Conservation (phyloP, 2,329 filamentous ascomycete genomes). For the Microdochium trichocladiopsis region DNA sequence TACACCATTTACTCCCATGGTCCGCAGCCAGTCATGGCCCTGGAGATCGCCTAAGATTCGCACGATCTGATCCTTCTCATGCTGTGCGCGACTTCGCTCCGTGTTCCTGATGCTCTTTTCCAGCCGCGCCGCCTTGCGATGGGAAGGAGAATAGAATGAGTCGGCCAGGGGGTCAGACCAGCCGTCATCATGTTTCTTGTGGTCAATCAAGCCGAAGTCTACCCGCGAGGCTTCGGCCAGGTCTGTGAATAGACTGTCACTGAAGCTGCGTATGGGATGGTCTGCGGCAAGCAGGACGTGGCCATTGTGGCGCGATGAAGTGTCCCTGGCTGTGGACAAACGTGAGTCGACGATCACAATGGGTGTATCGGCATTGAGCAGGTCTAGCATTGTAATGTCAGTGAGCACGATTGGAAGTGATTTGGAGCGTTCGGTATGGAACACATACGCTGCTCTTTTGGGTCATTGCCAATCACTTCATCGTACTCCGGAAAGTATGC, state of each 20-base stretch:
- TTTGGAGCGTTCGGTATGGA: background rate
- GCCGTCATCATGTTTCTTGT: slow-evolving; percentile 28
- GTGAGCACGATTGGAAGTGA: slow-evolving; percentile 2
- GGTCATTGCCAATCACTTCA: slow-evolving; percentile 81
- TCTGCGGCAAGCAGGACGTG: slow-evolving; percentile 29
- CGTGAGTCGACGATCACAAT: slow-evolving; percentile 61
- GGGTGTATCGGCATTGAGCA: slow-evolving; percentile 64
- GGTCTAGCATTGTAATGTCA: slow-evolving; percentile 33
- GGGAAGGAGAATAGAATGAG: slow-evolving; percentile 42
- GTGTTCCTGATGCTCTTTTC: slow-evolving; percentile 58
- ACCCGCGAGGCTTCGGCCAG: slow-evolving; percentile 49
- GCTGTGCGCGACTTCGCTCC: slow-evolving; percentile 57
- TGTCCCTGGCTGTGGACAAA: slow-evolving; percentile 16
- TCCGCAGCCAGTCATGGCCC: slow-evolving; percentile 85
- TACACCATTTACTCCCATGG: slow-evolving; percentile 81
- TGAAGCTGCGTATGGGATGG: slow-evolving; percentile 42
- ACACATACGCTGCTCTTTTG: slow-evolving; percentile 68
- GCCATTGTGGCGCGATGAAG: slow-evolving; percentile 15
- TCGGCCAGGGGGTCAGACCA: slow-evolving; percentile 47
- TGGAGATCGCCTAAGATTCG: slow-evolving; percentile 72
- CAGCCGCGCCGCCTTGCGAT: slow-evolving; percentile 51
- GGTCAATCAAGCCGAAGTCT: slow-evolving; percentile 46
- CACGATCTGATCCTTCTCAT: slow-evolving; percentile 59
- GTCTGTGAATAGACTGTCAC: slow-evolving; percentile 48
- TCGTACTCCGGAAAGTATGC: slow-evolving; percentile 93